Conservation (phyloP, 306 rosid genomes). For the Quercus ilex region DNA sequence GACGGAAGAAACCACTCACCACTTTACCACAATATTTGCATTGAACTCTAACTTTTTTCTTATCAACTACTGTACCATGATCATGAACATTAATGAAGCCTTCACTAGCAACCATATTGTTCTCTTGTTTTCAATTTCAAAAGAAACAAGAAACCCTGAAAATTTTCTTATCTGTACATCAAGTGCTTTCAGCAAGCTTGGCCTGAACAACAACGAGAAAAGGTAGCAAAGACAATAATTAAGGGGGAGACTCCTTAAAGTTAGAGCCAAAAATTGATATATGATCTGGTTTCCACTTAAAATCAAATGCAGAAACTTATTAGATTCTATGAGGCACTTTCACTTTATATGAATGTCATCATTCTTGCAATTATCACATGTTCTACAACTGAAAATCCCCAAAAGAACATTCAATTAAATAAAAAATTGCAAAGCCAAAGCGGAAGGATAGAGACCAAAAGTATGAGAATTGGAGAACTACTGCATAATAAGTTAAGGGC, state of each 20-base stretch:
- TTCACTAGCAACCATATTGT: neutral
- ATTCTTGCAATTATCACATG: neutral
- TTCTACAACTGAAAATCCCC: neutral
- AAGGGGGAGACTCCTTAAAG: neutral
- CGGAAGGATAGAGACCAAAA: neutral
- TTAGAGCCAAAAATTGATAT: neutral
- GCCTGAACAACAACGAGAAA: neutral
- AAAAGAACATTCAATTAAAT: neutral
- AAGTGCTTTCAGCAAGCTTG: neutral
- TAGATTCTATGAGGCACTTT: neutral
- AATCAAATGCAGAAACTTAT: neutral
- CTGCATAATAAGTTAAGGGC: neutral
- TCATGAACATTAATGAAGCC: neutral
- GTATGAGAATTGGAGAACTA: neutral
- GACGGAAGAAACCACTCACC: constrained; percentile 10
- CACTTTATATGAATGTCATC: neutral
- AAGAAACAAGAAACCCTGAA: neutral
- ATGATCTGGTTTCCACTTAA: neutral
- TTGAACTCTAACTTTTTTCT: neutral
- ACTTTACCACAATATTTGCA: constrained; percentile 19
- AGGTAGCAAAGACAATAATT: neutral
- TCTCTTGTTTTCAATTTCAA: neutral
- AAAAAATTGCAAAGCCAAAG: neutral
- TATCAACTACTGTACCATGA: constrained; percentile 7
- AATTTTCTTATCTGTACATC: neutral